Evolutionary conservation across 202 grass and related monocot genomes (phyloP), one percentile per base, ranked within the genome.

Genomic region (Alloteropsis angusta): DNA sequence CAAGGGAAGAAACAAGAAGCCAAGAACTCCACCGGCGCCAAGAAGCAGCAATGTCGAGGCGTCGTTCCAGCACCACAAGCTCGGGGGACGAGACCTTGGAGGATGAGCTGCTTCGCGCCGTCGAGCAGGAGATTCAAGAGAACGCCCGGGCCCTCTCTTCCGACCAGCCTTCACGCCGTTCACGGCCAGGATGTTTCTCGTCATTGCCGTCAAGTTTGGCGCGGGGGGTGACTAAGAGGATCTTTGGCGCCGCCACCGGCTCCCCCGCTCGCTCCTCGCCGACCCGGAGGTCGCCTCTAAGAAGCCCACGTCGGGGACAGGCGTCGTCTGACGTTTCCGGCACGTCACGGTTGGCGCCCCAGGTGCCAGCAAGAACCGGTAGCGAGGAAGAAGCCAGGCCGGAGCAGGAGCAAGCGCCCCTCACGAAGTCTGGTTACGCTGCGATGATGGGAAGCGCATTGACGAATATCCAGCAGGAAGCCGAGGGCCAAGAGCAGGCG

Each of bases 401-500:
- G 15, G 18, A 17, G 65, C 44, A 55, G 65, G 37, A 53, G 6
- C 62, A 57, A 44, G 36, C 48, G 7, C 36, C 30, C 30, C 65
- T 3, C 32, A 43, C 74, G 67, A 82, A 74, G 67, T 60, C 74
- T 50, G 48, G 17, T 15, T 68, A 59, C 50, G 46, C 7, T 36
- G 65, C 21, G 18, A 65, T 30, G 73, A 87, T 87, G 79, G 73
- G 65, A 65, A 77, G 15, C 41, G 65, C 85, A 41, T 65, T 82
- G 65, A 64, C 5, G n/a, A 64, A 45, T 66, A 76, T 82, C 21
- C 25, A 78, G 53, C 57, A 76, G 3, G 70, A 44, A 17, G 34
- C 50, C 15, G 57, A 42, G 26, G 65, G 41, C 38, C 57, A 82
- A 42, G 55, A 53, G 45, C 63, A 54, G 47, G 56, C 44, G 12